A percentile compares a stretch with the other conserved stretches of the same genome.
Evolutionary conservation across 441 rosid genomes (phyloP).

Genomic region (Jatropha podagrica): DNA sequence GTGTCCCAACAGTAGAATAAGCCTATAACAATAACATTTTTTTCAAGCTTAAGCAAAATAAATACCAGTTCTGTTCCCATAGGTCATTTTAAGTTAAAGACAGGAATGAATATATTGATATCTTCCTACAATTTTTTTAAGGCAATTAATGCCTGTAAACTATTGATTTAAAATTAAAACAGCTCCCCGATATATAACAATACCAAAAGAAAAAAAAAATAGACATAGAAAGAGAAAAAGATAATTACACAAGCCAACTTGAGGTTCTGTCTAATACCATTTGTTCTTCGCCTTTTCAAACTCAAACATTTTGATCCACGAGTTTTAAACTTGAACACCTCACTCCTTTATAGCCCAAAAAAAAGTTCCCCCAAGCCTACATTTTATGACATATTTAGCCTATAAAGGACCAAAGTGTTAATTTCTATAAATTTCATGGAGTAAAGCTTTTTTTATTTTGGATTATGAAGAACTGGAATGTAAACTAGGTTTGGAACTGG

Average conservation of each 20-base stretch:
- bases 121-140: conserved; percentile 2
- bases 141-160: conserved; percentile 15
- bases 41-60: conserved; percentile 19
- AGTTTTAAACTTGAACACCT: neutral
- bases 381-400: neutral
- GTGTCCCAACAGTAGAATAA: conserved; percentile 97
- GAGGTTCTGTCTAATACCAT: neutral
- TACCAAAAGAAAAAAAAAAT: neutral
- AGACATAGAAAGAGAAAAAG: neutral
- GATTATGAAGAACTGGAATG: neutral
- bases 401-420: neutral
- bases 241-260: neutral
- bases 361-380: neutral
- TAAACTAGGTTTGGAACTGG: too few relatives aligned
- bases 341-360: conserved; percentile 2
- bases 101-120: neutral
- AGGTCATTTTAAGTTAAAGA: neutral
- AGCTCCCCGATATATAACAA: neutral
- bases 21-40: conserved; percentile 55
- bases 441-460: neutral
- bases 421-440: neutral
- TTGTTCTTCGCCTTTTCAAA: too few relatives aligned
- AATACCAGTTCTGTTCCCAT: neutral
- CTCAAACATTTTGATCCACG: neutral
- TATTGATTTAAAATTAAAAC: neutral